phyloP scores from a whole-genome alignment of 1,284 basidiomycete genomes.

The Inonotus obliquus region DNA sequence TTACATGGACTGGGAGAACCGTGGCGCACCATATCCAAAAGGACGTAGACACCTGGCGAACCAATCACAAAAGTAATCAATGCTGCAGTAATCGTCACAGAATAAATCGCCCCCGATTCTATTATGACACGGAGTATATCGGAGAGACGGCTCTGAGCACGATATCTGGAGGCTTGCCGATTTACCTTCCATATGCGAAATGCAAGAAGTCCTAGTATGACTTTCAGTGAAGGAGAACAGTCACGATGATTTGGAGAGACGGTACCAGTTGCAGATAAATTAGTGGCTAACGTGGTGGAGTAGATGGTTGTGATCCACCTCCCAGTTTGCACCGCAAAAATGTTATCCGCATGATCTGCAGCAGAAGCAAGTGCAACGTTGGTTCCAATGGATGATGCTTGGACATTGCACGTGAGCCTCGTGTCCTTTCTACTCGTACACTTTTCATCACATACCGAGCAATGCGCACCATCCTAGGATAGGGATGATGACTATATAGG shows the following conservation, averaged over 20 bases:
- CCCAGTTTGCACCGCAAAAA: neutral
- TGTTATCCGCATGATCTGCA: neutral
- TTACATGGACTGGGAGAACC: neutral
- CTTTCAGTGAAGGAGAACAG: neutral
- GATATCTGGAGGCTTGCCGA: neutral
- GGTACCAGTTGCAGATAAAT: neutral
- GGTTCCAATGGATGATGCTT: neutral
- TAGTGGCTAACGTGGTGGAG: neutral
- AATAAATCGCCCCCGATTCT: slow-evolving; percentile 39
- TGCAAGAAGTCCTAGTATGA: neutral
- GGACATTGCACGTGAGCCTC: no score
- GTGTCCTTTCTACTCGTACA: neutral
- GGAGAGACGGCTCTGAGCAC: neutral
- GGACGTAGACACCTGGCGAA: slow-evolving; percentile 35
- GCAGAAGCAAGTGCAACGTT: neutral
- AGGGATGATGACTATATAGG: neutral
- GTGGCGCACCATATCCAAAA: slow-evolving; percentile 31
- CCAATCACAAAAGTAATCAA: slow-evolving; percentile 31
- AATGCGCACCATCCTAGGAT: neutral
- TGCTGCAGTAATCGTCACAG: slow-evolving; percentile 27
- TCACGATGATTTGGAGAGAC: no score
- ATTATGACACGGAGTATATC: slow-evolving; percentile 33
- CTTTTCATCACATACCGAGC: neutral
- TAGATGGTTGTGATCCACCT: neutral
- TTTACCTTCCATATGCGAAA: neutral